phyloP scores from a whole-genome alignment of 768 basidiomycete species.

The Tulasnella sp. region DNA sequence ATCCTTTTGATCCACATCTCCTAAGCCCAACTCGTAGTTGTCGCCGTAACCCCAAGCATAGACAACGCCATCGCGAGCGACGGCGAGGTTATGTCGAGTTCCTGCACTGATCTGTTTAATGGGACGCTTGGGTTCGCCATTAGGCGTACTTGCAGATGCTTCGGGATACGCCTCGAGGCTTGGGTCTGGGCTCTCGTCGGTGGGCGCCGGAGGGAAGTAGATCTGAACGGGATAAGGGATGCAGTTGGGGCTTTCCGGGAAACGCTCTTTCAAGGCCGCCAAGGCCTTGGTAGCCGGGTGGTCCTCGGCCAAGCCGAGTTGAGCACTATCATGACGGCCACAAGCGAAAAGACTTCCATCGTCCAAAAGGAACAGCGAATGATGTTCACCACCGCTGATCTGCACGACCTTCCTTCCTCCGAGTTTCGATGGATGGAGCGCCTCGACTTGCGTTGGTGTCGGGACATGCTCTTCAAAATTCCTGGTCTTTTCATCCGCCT shows the following conservation, averaged over 20 bases:
- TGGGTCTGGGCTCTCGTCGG: conserved; percentile 31
- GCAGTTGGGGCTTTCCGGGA: background rate
- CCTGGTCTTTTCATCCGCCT: conserved; percentile 34
- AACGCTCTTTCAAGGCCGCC: conserved; percentile 6
- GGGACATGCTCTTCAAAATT: conserved; percentile 46
- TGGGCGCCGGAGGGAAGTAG: conserved; percentile 35
- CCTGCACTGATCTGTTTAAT: conserved; percentile 35
- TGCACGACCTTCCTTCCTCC: conserved; percentile 55
- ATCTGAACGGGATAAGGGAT: conserved; percentile 26
- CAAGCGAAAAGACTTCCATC: conserved; percentile 79
- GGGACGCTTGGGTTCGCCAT: conserved; percentile 28
- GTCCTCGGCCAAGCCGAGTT: conserved; percentile 55
- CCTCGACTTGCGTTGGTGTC: conserved; percentile 50
- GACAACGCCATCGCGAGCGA: conserved; percentile 33
- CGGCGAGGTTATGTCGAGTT: conserved; percentile 35
- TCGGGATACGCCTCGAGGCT: conserved; percentile 21
- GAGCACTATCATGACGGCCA: conserved; percentile 75
- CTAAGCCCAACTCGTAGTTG: conserved; percentile 35
- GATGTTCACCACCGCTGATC: conserved; percentile 79
- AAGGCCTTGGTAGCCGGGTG: conserved; percentile 30
- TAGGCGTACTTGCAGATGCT: background rate
- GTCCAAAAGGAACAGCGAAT: conserved; percentile 80
- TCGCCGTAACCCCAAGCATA: conserved; percentile 38
- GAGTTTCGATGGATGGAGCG: conserved; percentile 54
- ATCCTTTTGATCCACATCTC: conserved; percentile 28